Evolutionary conservation across 2,329 filamentous ascomycete species (phyloP).

Genomic region (Iodosphaeria phyllophila): DNA sequence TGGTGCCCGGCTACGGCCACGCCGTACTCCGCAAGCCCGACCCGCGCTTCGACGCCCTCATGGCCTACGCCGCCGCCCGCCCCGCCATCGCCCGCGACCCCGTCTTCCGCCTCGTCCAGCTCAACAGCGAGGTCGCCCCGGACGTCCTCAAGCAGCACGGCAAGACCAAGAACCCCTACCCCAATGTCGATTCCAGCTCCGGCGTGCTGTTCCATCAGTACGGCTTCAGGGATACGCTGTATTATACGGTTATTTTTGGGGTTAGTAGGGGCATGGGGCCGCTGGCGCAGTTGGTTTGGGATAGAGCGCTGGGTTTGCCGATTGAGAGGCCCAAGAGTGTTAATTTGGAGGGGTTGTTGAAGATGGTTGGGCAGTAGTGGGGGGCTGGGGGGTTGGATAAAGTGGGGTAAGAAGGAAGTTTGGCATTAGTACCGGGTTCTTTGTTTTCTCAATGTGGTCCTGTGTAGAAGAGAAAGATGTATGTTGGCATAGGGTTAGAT

Average conservation of each 20-base stretch:
- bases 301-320: conserved; percentile 77
- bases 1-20: conserved; percentile 89
- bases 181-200: conserved; percentile 86
- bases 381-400: conserved; percentile 4
- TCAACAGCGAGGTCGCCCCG: conserved; percentile 82
- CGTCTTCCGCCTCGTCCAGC: conserved; percentile 84
- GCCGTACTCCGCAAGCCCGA: conserved; percentile 94
- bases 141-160: conserved; percentile 84
- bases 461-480: no score
- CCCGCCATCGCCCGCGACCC: conserved; percentile 75
- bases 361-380: conserved; percentile 30
- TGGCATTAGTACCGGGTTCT: no score
- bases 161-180: conserved; percentile 96
- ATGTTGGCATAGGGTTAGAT: no score
- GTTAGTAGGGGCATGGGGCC: conserved; percentile 62
- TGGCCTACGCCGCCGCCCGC: conserved; percentile 79
- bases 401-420: no score
- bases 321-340: conserved; percentile 98
- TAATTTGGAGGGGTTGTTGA: conserved; percentile 70
- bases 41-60: conserved; percentile 86
- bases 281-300: conserved; percentile 89
- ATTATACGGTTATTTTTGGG: conserved; percentile 66
- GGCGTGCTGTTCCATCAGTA: conserved; percentile 97
- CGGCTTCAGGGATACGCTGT: conserved; percentile 90
- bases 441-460: no score